phyloP scores from a whole-genome alignment of 2,329 filamentous ascomycete genomes.

The Thermothelomyces thermophilus region DNA sequence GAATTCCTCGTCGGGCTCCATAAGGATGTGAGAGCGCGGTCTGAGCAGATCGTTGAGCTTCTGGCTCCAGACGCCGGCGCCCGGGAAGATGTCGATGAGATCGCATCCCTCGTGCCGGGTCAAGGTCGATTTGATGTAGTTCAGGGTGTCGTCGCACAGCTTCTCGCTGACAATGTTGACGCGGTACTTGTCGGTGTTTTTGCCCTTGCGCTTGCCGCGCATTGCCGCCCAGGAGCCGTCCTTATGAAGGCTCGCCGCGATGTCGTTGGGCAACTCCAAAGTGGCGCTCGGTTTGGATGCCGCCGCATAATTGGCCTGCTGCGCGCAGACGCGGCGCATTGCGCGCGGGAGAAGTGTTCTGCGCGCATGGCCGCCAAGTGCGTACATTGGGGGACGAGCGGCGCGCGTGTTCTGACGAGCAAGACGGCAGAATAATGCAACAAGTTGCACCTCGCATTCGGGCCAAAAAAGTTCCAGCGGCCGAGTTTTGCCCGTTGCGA shows the following conservation, averaged over 20 bases:
- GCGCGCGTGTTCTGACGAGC: not conserved
- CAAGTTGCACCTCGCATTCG: not conserved
- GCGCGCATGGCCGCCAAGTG: constrained; percentile 14
- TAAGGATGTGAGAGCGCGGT: constrained; percentile 74
- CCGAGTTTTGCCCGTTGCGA: not conserved
- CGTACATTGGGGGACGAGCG: constrained; percentile 11
- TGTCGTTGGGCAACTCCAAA: not conserved
- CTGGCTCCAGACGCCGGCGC: constrained; percentile 68
- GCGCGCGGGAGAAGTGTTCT: constrained; percentile 1
- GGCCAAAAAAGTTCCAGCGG: not conserved
- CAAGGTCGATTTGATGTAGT: constrained; percentile 63
- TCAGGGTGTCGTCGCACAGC: constrained; percentile 61
- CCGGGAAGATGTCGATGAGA: constrained; percentile 81
- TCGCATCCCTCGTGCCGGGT: constrained; percentile 70
- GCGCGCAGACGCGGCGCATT: not conserved
- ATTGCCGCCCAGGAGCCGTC: constrained; percentile 19
- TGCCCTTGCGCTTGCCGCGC: not conserved
- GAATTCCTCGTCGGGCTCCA: constrained; percentile 60
- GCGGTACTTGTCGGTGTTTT: constrained; percentile 6
- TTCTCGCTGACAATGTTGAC: constrained; percentile 47
- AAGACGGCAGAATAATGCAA: not conserved
- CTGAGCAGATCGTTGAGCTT: constrained; percentile 68
- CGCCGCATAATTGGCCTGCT: not conserved
- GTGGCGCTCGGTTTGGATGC: not conserved
- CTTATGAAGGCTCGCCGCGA: constrained; percentile 20